Conservation (phyloP, 768 basidiomycete species). For the Naganishia onofrii region DNA sequence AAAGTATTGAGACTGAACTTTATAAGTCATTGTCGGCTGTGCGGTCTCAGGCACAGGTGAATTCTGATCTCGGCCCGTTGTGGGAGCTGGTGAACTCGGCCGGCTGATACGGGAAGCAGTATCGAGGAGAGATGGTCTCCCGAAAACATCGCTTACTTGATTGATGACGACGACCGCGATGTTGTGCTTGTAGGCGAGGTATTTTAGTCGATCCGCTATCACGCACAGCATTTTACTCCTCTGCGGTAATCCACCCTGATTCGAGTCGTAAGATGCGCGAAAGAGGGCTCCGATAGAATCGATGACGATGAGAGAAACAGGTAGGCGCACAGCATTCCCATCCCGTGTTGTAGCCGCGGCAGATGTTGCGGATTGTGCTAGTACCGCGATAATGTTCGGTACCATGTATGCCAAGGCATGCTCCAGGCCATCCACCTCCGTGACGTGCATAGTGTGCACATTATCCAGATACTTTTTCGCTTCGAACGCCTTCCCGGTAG, state of each 20-base stretch:
- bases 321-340: conserved; percentile 50
- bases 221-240: conserved; percentile 69
- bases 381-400: conserved; percentile 46
- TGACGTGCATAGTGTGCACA: conserved; percentile 61
- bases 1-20: conserved; percentile 74
- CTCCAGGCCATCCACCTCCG: conserved; percentile 50
- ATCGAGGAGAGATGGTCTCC: conserved; percentile 34
- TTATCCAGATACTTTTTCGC: conserved; percentile 36
- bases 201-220: conserved; percentile 69
- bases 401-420: conserved; percentile 52
- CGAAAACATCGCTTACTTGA: conserved; percentile 79
- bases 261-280: conserved; percentile 63
- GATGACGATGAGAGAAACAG: conserved; percentile 75
- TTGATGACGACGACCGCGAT: conserved; percentile 82
- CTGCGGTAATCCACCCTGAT: conserved; percentile 64
- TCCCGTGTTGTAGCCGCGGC: conserved; percentile 30
- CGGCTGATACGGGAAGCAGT: neutral
- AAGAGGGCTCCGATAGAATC: conserved; percentile 87
- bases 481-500: neutral
- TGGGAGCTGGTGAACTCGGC: conserved; percentile 17
- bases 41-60: conserved; percentile 7
- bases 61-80: neutral
- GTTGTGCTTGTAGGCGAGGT: conserved; percentile 63
- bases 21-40: conserved; percentile 59
- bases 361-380: conserved; percentile 56